Evolutionary conservation across 2,329 filamentous ascomycete species (phyloP).

Genomic region (Talaromyces piceae): DNA sequence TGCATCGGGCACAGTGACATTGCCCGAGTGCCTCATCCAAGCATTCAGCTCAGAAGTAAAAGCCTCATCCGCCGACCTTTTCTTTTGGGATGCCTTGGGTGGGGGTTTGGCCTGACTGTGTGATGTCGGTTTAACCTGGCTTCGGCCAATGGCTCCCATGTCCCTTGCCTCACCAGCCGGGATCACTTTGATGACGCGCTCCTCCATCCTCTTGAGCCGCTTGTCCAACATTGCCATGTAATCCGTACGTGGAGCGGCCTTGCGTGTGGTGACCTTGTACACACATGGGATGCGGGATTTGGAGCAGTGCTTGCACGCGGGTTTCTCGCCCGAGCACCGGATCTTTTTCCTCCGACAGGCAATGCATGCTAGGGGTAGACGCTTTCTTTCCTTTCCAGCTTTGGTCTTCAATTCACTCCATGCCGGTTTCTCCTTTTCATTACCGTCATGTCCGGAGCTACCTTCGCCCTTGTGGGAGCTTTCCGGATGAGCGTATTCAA

Average conservation of each 20-base stretch:
- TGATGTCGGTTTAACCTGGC: constrained; percentile 73
- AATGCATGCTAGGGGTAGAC: constrained; percentile 87
- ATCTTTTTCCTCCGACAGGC: constrained; percentile 97
- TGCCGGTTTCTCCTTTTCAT: constrained; percentile 53
- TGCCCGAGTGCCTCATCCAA: constrained; percentile 61
- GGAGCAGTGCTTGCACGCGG: constrained; percentile 92
- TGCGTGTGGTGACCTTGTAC: constrained; percentile 92
- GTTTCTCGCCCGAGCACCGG: constrained; percentile 93
- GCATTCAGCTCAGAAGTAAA: constrained; percentile 74
- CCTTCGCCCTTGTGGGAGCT: constrained; percentile 17
- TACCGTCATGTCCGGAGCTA: constrained; percentile 31
- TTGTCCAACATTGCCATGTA: constrained; percentile 99
- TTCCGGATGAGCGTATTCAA: constrained; percentile 9
- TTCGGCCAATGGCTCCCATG: constrained; percentile 62
- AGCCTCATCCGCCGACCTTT: constrained; percentile 77
- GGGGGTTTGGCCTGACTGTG: constrained; percentile 51
- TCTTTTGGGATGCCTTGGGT: constrained; percentile 51
- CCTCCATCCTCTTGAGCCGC: constrained; percentile 91
- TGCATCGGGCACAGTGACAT: constrained; percentile 40
- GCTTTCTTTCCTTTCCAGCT: constrained; percentile 91
- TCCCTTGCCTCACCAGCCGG: constrained; percentile 75
- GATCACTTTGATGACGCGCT: constrained; percentile 90
- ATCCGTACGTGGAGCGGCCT: constrained; percentile 88
- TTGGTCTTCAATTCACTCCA: constrained; percentile 85
- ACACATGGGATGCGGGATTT: constrained; percentile 90